Conservation (phyloP, 108 stramenopile species). For the Conticribra guillardii region DNA sequence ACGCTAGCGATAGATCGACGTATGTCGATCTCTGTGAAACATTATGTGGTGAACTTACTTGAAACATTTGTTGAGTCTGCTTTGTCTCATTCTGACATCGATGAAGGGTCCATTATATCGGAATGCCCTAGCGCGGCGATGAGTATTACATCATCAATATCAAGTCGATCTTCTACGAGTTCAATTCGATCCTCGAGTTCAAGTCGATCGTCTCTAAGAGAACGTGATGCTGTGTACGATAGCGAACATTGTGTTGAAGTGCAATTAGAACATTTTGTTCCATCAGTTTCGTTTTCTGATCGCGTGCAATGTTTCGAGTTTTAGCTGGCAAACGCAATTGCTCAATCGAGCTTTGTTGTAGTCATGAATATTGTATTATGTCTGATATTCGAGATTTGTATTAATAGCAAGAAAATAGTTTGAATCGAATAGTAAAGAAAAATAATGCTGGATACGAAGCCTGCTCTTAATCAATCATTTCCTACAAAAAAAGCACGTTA, state of each 20-base stretch:
- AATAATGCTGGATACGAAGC: no score
- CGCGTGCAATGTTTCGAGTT: neutral
- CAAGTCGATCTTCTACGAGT: neutral
- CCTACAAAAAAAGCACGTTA: no score
- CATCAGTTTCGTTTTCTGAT: conserved; percentile 1
- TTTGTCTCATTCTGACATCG: neutral
- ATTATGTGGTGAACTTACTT: neutral
- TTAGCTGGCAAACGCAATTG: no score
- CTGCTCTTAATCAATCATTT: no score
- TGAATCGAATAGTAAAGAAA: no score
- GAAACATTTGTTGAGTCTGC: neutral
- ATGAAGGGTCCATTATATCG: neutral
- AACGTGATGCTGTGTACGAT: neutral
- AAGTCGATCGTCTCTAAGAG: neutral
- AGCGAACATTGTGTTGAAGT: neutral
- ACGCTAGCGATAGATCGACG: neutral
- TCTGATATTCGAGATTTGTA: no score
- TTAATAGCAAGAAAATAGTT: no score
- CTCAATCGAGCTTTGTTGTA: no score
- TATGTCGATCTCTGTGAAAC: neutral
- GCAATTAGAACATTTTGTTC: neutral
- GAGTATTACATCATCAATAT: neutral
- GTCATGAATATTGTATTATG: no score
- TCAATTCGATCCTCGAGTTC: neutral
- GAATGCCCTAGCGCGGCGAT: neutral